These are phyloP conservation scores for Zasmidium angulare DNA, from an alignment of 2,329 filamentous ascomycete species.

Conservation along the genomic window DNA sequence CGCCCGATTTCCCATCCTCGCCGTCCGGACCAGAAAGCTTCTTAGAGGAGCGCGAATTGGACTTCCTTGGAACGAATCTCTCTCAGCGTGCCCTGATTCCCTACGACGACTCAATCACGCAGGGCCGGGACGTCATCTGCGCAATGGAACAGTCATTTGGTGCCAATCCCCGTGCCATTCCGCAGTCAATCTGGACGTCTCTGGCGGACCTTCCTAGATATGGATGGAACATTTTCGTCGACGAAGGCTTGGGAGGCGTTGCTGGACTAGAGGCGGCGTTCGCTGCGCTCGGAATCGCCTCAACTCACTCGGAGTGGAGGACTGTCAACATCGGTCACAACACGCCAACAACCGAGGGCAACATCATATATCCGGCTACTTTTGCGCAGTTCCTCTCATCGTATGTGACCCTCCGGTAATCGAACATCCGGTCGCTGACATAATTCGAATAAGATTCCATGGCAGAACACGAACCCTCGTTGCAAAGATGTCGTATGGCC, in stretches of 20 bases:
- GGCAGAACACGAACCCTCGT: neutral
- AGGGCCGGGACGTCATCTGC: neutral
- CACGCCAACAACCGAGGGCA: neutral
- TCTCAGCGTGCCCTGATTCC: neutral
- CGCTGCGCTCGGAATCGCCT: neutral
- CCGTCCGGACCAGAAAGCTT: neutral
- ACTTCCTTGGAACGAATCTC: neutral
- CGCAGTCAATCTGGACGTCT: neutral
- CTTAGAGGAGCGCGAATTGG: neutral
- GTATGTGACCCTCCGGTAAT: neutral
- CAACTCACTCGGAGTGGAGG: neutral
- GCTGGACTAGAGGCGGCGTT: neutral
- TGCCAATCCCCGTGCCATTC: neutral
- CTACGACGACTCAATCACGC: neutral
- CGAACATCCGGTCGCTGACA: too few species aligned
- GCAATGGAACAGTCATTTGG: neutral
- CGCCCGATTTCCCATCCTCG: too few species aligned
- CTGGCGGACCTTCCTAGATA: neutral
- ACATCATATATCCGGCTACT: neutral
- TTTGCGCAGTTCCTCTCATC: neutral
- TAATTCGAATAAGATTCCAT: neutral
- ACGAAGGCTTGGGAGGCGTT: neutral
- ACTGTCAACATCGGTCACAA: neutral
- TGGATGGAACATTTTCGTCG: neutral
- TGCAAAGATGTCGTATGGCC: neutral